A percentile compares a stretch with the other conserved stretches of the same genome.
Conservation (phyloP, 306 rosid species). For the Trichosanthes truncata region DNA sequence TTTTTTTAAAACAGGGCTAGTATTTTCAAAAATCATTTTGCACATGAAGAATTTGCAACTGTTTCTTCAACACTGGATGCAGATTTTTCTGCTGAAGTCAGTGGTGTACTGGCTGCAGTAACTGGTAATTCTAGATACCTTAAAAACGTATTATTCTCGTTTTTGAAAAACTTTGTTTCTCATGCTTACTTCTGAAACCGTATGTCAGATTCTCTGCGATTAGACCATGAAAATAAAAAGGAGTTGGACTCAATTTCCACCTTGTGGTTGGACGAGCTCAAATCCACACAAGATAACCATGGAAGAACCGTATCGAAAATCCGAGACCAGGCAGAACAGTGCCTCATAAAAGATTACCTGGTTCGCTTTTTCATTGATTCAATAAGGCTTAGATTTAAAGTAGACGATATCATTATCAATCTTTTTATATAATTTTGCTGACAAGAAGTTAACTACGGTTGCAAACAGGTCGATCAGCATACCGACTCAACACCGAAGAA, state of each 20-base stretch:
- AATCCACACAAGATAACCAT: constrained; percentile 42
- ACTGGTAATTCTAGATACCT: constrained; percentile 41
- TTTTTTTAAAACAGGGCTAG: constrained; percentile 34
- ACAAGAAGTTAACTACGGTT: neutral
- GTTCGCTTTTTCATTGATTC: constrained; percentile 16
- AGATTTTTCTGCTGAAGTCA: constrained; percentile 34
- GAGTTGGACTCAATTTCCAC: constrained; percentile 48
- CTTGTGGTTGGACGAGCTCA: constrained; percentile 43
- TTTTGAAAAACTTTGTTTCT: neutral
- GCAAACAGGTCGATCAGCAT: constrained; percentile 51
- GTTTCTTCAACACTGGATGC: constrained; percentile 37
- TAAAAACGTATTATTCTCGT: neutral
- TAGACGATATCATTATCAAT: neutral
- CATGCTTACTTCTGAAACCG: neutral
- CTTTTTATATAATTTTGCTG: neutral
- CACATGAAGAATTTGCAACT: constrained; percentile 39
- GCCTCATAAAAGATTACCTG: constrained; percentile 57
- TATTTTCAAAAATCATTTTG: constrained; percentile 29
- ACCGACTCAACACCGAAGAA: constrained; percentile 25
- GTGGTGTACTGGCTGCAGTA: constrained; percentile 33
- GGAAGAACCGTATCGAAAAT: constrained; percentile 41
- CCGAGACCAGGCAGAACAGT: constrained; percentile 48
- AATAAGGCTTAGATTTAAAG: neutral
- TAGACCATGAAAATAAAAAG: constrained; percentile 58
- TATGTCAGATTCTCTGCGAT: constrained; percentile 39